Base-by-base conservation (phyloP, 805 yeast species). In the Wickerhamiella sorbophila region DNA sequence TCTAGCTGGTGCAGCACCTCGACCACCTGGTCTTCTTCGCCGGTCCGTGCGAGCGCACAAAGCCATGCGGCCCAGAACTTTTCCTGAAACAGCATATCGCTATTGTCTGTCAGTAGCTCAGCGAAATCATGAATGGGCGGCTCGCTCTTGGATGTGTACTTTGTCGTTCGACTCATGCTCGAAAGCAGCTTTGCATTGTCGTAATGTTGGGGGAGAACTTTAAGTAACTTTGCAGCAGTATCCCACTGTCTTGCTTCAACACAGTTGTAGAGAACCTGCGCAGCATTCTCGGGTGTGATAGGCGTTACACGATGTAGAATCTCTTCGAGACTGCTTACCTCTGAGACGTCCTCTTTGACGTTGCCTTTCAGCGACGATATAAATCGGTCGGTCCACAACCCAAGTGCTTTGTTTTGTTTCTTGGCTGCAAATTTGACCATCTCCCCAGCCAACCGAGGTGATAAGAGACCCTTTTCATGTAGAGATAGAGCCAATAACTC, bases 391-490 rank as follows among this genome's bases (percentile, higher is more conserved):
- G 21, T 8, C 37, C 37, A 34, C 15, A n/a, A 4, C n/a, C 21
- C 18, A 4, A 34, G 17, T 15, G n/a, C 20, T 2, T 20, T 21
- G 3, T 19, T 5, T 16, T n/a, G 31, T n/a, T 20, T 20, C 8
- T 3, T 3, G n/a, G 18, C 27, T n/a, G 19, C 18, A 24, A n/a
- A 32, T 16, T 36, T 27, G 9, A 52, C 38, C 4, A 52, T 40
- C 10, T 43, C 40, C 8, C 39, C 35, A 4, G 42, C 39, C 1
- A 46, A 33, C 2, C 49, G 41, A 2, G 50, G 44, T 5, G 49
- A 35, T 1, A 47, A 34, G 17, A 33, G 33, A 9, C 36, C 33
- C 2, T 26, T 17, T 12, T 15, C 36, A 37, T 39, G 9, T 21
- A 27, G 10, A 26, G 15, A 2, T 5, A 4, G 4, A 16, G 52